Evolutionary conservation across 116 monocot genomes (phyloP).

Genomic region (Posidonia oceanica): DNA sequence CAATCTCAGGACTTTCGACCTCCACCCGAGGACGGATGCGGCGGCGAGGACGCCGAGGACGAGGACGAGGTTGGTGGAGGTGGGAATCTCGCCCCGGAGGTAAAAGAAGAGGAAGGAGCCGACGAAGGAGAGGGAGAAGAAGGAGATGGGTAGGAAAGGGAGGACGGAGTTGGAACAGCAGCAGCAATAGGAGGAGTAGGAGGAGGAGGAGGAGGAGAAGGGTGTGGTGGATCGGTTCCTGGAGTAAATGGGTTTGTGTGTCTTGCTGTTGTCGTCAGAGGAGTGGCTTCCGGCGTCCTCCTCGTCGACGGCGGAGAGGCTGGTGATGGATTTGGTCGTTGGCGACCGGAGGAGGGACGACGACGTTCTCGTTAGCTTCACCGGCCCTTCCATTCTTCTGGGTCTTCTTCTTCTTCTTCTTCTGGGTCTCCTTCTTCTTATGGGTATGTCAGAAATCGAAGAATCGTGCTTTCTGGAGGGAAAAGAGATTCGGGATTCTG

Average conservation of each 20-base stretch:
- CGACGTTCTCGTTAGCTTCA: constrained; percentile 25
- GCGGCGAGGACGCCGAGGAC: constrained; percentile 16
- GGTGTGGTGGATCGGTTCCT: not conserved
- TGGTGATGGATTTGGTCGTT: constrained; percentile 22
- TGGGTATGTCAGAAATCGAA: not conserved
- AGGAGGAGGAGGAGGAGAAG: not conserved
- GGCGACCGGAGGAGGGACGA: constrained; percentile 57
- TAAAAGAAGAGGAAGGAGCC: constrained; percentile 12
- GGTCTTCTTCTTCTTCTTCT: too few relatives aligned
- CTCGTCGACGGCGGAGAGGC: constrained; percentile 34
- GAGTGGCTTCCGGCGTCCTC: constrained; percentile 2
- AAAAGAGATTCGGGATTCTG: not conserved
- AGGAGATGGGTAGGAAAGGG: constrained; percentile 12
- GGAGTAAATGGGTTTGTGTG: constrained; percentile 6
- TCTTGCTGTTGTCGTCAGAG: constrained; percentile 7
- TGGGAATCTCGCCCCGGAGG: constrained; percentile 18
- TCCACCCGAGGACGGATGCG: constrained; percentile 15
- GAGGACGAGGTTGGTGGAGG: constrained; percentile 26
- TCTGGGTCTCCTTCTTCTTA: not conserved
- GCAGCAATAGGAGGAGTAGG: not conserved
- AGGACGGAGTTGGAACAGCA: not conserved
- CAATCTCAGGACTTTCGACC: constrained; percentile 11
- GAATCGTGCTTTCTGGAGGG: not conserved
- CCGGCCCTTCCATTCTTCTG: constrained; percentile 3
- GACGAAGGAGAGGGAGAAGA: constrained; percentile 9